Conservation (phyloP, 331 rosid genomes). For the Pyrus hybrid region DNA sequence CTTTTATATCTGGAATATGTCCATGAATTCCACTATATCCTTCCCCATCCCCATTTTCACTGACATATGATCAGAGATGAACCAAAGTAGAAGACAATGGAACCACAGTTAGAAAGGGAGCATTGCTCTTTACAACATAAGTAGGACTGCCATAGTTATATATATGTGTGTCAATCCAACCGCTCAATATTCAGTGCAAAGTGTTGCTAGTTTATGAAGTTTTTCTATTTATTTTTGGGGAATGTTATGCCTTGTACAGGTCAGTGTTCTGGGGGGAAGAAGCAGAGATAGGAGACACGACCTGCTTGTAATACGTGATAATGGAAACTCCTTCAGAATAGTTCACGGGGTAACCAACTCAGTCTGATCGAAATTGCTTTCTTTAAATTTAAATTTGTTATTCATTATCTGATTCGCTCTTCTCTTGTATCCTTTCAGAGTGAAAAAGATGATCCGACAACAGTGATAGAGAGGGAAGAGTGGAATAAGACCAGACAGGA, state of each 20-base stretch:
- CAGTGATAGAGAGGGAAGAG: slow-evolving; percentile 83
- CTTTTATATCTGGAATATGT: background rate
- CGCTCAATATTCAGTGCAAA: background rate
- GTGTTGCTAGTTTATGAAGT: background rate
- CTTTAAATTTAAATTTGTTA: slow-evolving; percentile 8
- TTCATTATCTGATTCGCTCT: slow-evolving; percentile 9
- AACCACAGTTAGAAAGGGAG: no score
- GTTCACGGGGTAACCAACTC: slow-evolving; percentile 44
- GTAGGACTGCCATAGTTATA: no score
- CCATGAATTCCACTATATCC: background rate
- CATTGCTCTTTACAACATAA: no score
- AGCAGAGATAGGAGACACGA: slow-evolving; percentile 78
- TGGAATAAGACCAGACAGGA: slow-evolving; percentile 70
- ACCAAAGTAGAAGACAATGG: background rate
- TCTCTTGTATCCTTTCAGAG: slow-evolving; percentile 42
- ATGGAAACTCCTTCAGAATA: slow-evolving; percentile 80
- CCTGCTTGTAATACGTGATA: slow-evolving; percentile 75
- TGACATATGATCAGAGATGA: background rate
- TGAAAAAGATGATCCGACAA: slow-evolving; percentile 75
- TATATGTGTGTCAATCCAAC: background rate
- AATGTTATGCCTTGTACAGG: slow-evolving; percentile 35
- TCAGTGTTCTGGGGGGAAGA: slow-evolving; percentile 80
- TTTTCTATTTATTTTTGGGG: background rate
- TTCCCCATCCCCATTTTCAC: background rate
- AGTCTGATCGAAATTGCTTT: slow-evolving; percentile 10